phyloP scores from a whole-genome alignment of 257 asterid species.

The Verbena officinalis region DNA sequence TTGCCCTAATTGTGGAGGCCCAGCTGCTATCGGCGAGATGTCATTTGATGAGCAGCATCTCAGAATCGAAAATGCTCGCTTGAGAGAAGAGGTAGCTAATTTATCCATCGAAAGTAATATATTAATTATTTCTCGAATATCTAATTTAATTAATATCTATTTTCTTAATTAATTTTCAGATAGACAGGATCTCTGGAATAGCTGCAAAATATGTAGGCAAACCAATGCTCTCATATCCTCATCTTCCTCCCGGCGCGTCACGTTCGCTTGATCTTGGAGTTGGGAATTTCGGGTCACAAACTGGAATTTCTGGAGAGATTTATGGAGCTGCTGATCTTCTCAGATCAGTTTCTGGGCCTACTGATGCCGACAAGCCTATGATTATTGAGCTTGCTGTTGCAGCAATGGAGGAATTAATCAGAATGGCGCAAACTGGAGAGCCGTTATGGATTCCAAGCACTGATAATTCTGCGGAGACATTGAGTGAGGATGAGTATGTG shows the following conservation, averaged over 20 bases:
- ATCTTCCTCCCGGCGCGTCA: slow-evolving; percentile 44
- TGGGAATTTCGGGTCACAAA: slow-evolving; percentile 48
- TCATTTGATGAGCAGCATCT: slow-evolving; percentile 75
- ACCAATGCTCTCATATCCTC: slow-evolving; percentile 63
- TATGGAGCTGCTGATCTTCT: slow-evolving; percentile 59
- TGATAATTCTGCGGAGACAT: slow-evolving; percentile 38
- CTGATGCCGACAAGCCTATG: slow-evolving; percentile 70
- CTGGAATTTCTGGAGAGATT: slow-evolving; percentile 51
- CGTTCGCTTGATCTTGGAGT: slow-evolving; percentile 65
- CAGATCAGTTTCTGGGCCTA: slow-evolving; percentile 59
- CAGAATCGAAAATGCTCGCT: slow-evolving; percentile 73
- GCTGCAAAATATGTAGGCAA: slow-evolving; percentile 81
- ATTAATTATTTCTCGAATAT: too few species aligned
- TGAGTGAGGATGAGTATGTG: slow-evolving; percentile 75
- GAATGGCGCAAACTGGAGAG: slow-evolving; percentile 67
- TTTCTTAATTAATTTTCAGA: slow-evolving; percentile 31
- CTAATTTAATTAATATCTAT: too few species aligned
- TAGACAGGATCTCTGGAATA: slow-evolving; percentile 72
- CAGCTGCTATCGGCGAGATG: slow-evolving; percentile 76
- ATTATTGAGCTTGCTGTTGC: slow-evolving; percentile 78
- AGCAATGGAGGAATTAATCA: slow-evolving; percentile 75
- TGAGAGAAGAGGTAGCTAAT: slow-evolving; percentile 64
- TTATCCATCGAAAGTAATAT: too few species aligned
- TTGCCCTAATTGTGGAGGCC: slow-evolving; percentile 74
- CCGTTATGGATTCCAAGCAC: slow-evolving; percentile 62